Evolutionary conservation across 345 rosid genomes (phyloP).

Genomic region (Odontarrhena argentea): DNA sequence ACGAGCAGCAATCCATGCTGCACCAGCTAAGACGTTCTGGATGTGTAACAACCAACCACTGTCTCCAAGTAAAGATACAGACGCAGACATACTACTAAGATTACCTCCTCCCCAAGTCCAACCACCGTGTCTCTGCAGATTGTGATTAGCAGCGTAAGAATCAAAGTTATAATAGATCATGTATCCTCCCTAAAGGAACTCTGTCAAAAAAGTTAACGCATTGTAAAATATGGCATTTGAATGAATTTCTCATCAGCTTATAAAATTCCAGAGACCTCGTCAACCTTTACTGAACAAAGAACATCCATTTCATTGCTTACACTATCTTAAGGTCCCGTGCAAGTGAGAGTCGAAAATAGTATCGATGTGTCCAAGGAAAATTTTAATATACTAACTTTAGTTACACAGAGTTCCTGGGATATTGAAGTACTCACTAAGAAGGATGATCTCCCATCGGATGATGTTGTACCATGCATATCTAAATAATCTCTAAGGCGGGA

Average conservation of each 20-base stretch:
- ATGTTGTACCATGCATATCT: conserved; percentile 90
- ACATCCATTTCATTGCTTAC: conserved; percentile 16
- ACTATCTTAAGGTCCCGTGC: not conserved
- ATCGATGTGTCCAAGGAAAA: not conserved
- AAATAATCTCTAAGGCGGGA: conserved; percentile 90
- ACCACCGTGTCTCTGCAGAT: conserved; percentile 88
- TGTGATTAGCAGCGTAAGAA: conserved; percentile 14
- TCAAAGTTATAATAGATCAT: conserved; percentile 10
- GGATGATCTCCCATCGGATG: conserved; percentile 97
- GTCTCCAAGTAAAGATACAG: conserved; percentile 96
- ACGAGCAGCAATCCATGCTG: conserved; percentile 98
- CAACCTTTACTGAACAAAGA: not conserved
- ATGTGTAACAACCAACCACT: conserved; percentile 98
- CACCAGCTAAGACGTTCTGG: conserved; percentile 95
- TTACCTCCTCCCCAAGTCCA: conserved; percentile 99
- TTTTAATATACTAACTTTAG: not conserved
- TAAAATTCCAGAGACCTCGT: not conserved
- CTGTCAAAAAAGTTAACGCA: not conserved
- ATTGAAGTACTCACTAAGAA: conserved; percentile 71
- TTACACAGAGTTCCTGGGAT: conserved; percentile 1
- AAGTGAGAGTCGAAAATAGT: conserved; percentile 6
- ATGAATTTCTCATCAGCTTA: conserved; percentile 10
- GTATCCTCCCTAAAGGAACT: not conserved
- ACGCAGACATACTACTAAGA: conserved; percentile 99
- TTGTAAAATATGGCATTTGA: conserved; percentile 3